Evolutionary conservation across 2,329 filamentous ascomycete genomes (phyloP).

Genomic region (Botrytis galanthina): DNA sequence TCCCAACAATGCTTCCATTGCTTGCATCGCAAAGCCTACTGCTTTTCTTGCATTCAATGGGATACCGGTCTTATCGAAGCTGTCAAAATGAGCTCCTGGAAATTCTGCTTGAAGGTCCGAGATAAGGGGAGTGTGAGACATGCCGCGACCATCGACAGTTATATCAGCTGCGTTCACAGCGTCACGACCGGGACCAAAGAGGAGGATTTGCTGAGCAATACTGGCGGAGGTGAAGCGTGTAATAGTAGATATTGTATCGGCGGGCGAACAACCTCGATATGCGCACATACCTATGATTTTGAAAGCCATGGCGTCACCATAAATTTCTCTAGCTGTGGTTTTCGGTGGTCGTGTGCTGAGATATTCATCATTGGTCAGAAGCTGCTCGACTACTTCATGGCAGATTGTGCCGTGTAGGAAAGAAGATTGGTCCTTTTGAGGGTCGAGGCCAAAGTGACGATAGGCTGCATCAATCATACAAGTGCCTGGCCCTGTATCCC

Average conservation of each 20-base stretch:
- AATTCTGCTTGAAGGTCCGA: slow-evolving; percentile 37
- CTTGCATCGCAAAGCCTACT: slow-evolving; percentile 40
- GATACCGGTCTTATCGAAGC: slow-evolving; percentile 38
- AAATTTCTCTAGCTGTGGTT: slow-evolving; percentile 38
- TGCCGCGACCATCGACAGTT: slow-evolving; percentile 35
- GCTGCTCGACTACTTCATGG: slow-evolving; percentile 36
- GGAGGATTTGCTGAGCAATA: slow-evolving; percentile 38
- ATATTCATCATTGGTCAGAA: slow-evolving; percentile 34
- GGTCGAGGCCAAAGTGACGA: slow-evolving; percentile 36
- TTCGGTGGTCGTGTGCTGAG: slow-evolving; percentile 36
- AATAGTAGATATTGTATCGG: slow-evolving; percentile 37
- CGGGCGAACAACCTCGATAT: slow-evolving; percentile 32
- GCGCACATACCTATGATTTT: slow-evolving; percentile 36
- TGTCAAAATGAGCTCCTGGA: slow-evolving; percentile 33
- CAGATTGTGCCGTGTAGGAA: slow-evolving; percentile 34
- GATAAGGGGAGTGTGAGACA: slow-evolving; percentile 36
- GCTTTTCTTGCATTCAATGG: slow-evolving; percentile 39
- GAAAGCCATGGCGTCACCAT: slow-evolving; percentile 35
- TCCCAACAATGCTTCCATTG: slow-evolving; percentile 39
- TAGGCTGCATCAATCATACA: slow-evolving; percentile 37
- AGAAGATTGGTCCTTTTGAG: slow-evolving; percentile 31
- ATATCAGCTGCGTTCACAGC: slow-evolving; percentile 37
- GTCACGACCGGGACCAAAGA: slow-evolving; percentile 35
- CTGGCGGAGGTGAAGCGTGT: slow-evolving; percentile 38
- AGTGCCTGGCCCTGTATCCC: slow-evolving; percentile 39